phyloP scores from a whole-genome alignment of 805 yeast species.

The Wickerhamiella siamensis region DNA sequence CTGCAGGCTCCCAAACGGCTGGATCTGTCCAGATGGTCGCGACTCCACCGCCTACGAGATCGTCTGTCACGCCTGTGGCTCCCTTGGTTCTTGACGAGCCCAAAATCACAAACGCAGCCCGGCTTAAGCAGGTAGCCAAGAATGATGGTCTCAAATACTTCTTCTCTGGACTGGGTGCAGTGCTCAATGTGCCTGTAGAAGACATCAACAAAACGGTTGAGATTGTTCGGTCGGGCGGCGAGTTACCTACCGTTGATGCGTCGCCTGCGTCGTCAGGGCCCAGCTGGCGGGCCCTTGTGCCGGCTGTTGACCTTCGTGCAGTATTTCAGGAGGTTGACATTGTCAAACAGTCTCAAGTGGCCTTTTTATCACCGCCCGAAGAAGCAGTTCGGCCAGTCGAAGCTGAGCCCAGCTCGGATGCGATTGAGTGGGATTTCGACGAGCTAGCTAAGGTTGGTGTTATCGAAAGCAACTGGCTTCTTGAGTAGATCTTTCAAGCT shows the following conservation, averaged over 20 bases:
- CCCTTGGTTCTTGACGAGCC: conserved; percentile 12
- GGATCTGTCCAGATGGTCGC: neutral
- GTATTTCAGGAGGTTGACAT: conserved; percentile 23
- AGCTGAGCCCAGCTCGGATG: neutral
- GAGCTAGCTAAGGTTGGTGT: conserved; percentile 7
- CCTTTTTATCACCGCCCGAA: conserved; percentile 21
- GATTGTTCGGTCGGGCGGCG: conserved; percentile 6
- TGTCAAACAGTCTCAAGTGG: conserved; percentile 19
- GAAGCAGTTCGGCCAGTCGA: conserved; percentile 6
- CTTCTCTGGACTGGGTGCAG: conserved; percentile 24
- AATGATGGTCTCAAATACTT: conserved; percentile 23
- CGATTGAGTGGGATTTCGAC: conserved; percentile 10
- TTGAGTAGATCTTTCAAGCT: conserved; percentile 9
- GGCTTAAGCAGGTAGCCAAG: conserved; percentile 20
- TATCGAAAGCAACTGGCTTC: neutral
- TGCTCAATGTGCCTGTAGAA: conserved; percentile 23
- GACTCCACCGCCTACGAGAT: neutral
- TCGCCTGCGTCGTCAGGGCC: conserved; percentile 2
- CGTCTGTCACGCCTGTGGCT: conserved; percentile 1
- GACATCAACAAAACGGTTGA: conserved; percentile 14
- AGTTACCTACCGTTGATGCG: conserved; percentile 2
- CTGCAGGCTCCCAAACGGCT: neutral
- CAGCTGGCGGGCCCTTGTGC: conserved; percentile 17
- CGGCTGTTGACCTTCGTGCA: conserved; percentile 22
- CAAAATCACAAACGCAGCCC: conserved; percentile 14